Conservation (phyloP, 257 asterid species). For the Nicotiana paniculata region DNA sequence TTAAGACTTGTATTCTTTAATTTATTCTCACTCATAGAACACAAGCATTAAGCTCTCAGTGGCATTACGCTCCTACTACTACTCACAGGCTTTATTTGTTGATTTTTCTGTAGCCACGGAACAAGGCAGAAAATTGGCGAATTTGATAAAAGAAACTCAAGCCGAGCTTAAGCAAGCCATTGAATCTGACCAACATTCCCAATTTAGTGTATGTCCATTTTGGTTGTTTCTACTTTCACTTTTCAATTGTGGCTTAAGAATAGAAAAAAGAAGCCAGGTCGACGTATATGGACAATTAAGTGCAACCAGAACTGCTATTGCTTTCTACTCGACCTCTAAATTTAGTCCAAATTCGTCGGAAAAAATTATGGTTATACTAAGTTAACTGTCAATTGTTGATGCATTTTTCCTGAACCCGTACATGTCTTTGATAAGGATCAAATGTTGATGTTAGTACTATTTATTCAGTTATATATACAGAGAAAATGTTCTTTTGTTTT, state of each 20-base stretch:
- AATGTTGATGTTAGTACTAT: not conserved
- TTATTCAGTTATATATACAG: not conserved
- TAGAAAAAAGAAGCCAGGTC: not conserved
- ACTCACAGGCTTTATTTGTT: not conserved
- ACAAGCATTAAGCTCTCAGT: not conserved
- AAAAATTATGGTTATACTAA: no score
- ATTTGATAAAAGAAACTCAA: slow-evolving; percentile 61
- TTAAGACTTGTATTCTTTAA: not conserved
- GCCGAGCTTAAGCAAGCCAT: slow-evolving; percentile 62
- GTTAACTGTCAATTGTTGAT: no score
- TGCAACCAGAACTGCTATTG: no score
- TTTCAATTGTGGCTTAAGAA: not conserved
- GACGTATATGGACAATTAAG: not conserved
- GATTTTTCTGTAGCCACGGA: slow-evolving; percentile 47
- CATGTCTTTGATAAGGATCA: not conserved
- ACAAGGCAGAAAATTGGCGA: slow-evolving; percentile 56
- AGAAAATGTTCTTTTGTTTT: no score
- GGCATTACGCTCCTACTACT: not conserved
- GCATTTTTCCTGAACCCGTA: not conserved
- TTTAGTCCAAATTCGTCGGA: no score
- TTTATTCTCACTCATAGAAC: not conserved
- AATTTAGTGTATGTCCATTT: slow-evolving; percentile 41
- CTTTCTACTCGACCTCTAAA: no score
- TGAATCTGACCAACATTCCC: slow-evolving; percentile 47
- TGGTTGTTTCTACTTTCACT: not conserved